Evolutionary conservation across 202 grass and related monocot genomes (phyloP).

Genomic region (Zoysia matrella): DNA sequence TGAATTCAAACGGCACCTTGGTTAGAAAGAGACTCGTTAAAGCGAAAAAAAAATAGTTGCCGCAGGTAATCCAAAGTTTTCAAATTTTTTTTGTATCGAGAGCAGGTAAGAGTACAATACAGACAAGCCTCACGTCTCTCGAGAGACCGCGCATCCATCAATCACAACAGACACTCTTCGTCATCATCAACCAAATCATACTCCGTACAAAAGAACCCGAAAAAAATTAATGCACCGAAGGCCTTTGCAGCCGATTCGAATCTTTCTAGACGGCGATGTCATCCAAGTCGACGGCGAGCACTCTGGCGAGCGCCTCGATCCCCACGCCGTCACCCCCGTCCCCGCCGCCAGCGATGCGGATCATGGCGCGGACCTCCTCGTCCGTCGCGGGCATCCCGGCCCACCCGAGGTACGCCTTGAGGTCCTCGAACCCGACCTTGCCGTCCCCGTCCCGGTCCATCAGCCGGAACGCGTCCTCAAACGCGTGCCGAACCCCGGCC

Average conservation of each 20-base stretch:
- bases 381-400: constrained; percentile 72
- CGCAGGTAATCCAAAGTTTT: constrained; percentile 24
- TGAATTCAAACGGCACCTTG: too few species aligned
- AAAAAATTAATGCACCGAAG: neutral
- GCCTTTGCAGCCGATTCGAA: neutral
- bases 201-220: too few species aligned
- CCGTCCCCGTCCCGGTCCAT: constrained; percentile 97
- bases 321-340: constrained; percentile 56
- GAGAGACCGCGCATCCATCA: constrained; percentile 29
- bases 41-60: neutral
- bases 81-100: neutral
- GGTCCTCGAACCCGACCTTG: constrained; percentile 88
- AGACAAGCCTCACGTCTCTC: constrained; percentile 19
- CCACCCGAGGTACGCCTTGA: constrained; percentile 82
- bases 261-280: constrained; percentile 8
- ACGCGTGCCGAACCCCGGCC: constrained; percentile 26
- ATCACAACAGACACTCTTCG: neutral
- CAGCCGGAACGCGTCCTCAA: constrained; percentile 81
- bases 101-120: neutral
- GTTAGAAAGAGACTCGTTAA: neutral
- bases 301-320: constrained; percentile 61
- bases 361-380: constrained; percentile 79
- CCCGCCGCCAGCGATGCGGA: constrained; percentile 56
- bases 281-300: constrained; percentile 62
- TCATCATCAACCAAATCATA: constrained; percentile 13